Evolutionary conservation across 2,329 filamentous ascomycete genomes (phyloP), one percentile per base, ranked within the genome.

Genomic region (Beauveria sp.): DNA sequence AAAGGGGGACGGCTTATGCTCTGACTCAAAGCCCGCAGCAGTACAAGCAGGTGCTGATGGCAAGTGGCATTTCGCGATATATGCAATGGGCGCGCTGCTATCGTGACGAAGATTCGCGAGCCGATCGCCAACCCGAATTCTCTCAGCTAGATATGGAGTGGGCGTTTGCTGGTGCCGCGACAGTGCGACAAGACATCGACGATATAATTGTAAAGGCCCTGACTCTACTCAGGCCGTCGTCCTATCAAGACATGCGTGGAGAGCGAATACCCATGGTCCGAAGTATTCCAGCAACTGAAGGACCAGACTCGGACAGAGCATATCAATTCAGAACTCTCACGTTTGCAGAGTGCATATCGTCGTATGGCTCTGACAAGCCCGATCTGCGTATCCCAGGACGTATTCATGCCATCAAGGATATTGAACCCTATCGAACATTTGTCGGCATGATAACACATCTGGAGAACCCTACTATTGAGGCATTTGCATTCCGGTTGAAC

Each of bases 11-110:
- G 63, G 92, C 91, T 3, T 99, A 98, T 73, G 95, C 95, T 9
- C 78, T 99, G 22, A 93, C 93, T 0, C 96, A 99, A 72, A 98
- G 93, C 66, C 95, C 95, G 0, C 95, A 99, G 73, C 95, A 99
- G 73, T 99, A 98, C 72, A 99, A 99, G 76, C 95, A 99, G 76
- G 90, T 97, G 2, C 82, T 99, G 47, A 98, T 99, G 92, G 90
- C 92, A 0, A 89, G 90, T 63, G 93, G 93, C 0, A 83, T 97
- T 12, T 77, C 81, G 1, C 85, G 83, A 46, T 99, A 99, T 72
- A 96, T 88, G 73, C 95, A 99, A 69, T 91, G 97, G 75, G 96
- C 95, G 1, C 88, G 86, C 65, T 99, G 95, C 71, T 99, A 97
- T 74, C 87, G 95, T 16, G 96, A 99, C 70, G 95, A 99, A 71